Conservation (phyloP, 2,329 filamentous ascomycete genomes). For the Aspergillus sp. region DNA sequence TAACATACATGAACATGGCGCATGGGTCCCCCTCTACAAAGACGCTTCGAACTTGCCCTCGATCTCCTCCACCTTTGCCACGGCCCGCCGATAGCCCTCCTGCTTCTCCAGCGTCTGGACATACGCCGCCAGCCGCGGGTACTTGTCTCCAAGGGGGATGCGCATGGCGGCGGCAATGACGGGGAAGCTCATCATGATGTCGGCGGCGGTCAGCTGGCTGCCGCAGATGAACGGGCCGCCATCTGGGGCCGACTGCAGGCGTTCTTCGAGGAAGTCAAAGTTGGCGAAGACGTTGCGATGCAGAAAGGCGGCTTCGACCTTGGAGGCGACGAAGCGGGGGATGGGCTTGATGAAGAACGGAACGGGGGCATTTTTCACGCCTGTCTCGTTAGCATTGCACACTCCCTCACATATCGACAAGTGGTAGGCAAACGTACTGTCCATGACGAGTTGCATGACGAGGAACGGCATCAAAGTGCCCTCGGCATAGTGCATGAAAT, state of each 20-base stretch:
- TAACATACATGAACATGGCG: not conserved
- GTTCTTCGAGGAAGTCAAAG: constrained; percentile 45
- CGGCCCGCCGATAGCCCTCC: constrained; percentile 39
- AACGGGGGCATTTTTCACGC: constrained; percentile 52
- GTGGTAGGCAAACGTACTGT: constrained; percentile 41
- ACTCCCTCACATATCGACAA: not conserved
- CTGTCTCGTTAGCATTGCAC: constrained; percentile 17
- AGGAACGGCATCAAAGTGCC: constrained; percentile 76
- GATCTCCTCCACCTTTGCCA: constrained; percentile 40
- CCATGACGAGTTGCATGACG: constrained; percentile 61
- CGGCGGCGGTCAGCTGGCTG: constrained; percentile 41
- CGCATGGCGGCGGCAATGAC: constrained; percentile 37
- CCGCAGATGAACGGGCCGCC: constrained; percentile 43
- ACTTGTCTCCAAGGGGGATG: constrained; percentile 33
- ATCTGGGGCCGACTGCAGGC: constrained; percentile 41
- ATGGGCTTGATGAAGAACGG: constrained; percentile 70
- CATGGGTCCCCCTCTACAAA: constrained; percentile 22
- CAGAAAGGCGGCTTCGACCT: constrained; percentile 40
- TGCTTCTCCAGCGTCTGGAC: constrained; percentile 32
- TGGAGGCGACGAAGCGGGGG: constrained; percentile 52
- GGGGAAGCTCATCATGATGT: constrained; percentile 49
- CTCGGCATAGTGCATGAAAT: constrained; percentile 80
- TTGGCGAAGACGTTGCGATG: constrained; percentile 40
- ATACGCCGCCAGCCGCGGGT: constrained; percentile 38
- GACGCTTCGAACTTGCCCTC: constrained; percentile 37